Percentiles rank a stretch among this genome's conserved stretches.
These are phyloP conservation scores for Escallonia rubra DNA, from an alignment of 129 eudicot genomes.

Conservation along the genomic window DNA sequence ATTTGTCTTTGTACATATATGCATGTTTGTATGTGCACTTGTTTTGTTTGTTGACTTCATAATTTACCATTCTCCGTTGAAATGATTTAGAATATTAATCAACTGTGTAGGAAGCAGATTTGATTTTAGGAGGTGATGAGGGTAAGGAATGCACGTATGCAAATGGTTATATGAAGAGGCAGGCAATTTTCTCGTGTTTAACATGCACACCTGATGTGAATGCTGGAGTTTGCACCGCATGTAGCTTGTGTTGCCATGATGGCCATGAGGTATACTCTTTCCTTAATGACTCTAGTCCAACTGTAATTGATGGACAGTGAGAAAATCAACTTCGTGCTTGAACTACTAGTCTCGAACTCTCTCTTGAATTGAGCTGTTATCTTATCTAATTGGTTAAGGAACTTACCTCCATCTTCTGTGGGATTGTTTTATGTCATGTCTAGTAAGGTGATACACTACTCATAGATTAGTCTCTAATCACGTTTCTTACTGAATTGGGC, in stretches of 20 bases:
- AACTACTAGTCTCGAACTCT: too few relatives aligned
- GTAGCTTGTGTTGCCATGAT: slow-evolving; percentile 90
- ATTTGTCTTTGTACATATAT: too few relatives aligned
- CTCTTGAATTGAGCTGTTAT: too few relatives aligned
- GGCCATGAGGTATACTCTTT: slow-evolving; percentile 79
- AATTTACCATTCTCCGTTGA: neutral
- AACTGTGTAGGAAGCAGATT: slow-evolving; percentile 75
- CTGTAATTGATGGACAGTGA: too few relatives aligned
- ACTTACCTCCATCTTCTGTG: too few relatives aligned
- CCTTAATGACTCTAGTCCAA: neutral
- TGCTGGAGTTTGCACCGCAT: slow-evolving; percentile 95
- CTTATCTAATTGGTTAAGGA: too few relatives aligned
- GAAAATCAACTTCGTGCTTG: too few relatives aligned
- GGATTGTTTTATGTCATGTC: too few relatives aligned
- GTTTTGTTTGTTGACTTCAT: neutral
- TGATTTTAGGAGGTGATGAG: slow-evolving; percentile 94
- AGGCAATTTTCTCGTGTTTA: slow-evolving; percentile 94
- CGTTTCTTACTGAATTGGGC: too few relatives aligned
- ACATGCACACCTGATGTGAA: slow-evolving; percentile 98
- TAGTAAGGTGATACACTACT: too few relatives aligned
- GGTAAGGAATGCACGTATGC: slow-evolving; percentile 89
- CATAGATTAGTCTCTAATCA: too few relatives aligned
- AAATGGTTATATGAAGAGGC: slow-evolving; percentile 93
- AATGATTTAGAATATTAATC: neutral
- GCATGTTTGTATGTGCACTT: too few relatives aligned